These are phyloP conservation scores for Moniliophthora roreri DNA, from an alignment of 1,284 basidiomycete genomes.

Conservation along the genomic window DNA sequence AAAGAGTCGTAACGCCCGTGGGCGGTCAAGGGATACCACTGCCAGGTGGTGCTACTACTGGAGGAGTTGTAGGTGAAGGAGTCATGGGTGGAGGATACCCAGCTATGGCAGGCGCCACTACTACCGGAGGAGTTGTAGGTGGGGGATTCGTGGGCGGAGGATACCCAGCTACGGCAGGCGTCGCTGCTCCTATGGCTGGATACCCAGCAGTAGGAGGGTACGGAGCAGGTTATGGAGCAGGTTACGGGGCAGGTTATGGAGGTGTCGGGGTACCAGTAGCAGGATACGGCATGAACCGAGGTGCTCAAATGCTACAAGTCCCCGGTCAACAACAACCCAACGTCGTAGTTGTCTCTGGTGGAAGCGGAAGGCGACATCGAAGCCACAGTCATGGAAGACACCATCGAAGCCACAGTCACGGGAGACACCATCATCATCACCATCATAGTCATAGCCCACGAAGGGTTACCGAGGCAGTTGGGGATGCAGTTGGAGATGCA, in stretches of 20 bases:
- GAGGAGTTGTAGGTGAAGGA: no score
- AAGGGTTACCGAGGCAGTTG: neutral
- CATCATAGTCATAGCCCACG: neutral
- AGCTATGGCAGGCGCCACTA: neutral
- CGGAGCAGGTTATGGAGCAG: neutral
- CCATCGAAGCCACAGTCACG: conserved; percentile 1
- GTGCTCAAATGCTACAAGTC: no score
- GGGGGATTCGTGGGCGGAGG: neutral
- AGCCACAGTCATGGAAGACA: conserved; percentile 3
- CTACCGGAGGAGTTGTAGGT: no score
- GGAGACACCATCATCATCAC: neutral
- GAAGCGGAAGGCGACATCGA: neutral
- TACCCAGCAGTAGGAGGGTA: neutral
- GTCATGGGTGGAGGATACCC: neutral
- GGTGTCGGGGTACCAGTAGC: neutral
- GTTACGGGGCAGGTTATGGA: conserved; percentile 2
- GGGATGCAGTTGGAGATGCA: neutral
- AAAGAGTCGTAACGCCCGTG: neutral
- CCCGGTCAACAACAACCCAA: neutral
- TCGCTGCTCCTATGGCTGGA: neutral
- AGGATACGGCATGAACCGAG: no score
- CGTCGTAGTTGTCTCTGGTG: neutral
- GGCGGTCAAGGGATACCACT: no score
- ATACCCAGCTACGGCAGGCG: neutral
- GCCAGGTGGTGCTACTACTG: no score